Percentiles rank a stretch among this genome's conserved stretches.
Evolutionary conservation across 164 flowering plant genomes (phyloP).

Genomic region (Nymphaea thermarum): DNA sequence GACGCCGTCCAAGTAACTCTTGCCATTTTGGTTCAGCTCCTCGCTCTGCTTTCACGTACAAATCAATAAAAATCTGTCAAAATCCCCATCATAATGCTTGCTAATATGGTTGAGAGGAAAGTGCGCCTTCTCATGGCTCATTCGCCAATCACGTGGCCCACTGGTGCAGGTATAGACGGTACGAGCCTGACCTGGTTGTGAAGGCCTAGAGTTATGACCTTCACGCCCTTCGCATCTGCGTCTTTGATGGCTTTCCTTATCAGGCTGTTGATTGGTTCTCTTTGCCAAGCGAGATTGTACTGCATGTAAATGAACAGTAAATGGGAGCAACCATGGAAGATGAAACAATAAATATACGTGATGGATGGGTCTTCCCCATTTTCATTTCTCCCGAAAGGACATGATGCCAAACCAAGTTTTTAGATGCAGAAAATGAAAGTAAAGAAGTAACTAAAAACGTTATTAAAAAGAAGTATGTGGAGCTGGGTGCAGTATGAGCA

Average conservation of each 20-base stretch:
- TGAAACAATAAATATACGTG: too few relatives aligned
- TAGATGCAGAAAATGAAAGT: too few relatives aligned
- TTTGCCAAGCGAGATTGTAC: constrained; percentile 37
- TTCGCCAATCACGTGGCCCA: not conserved
- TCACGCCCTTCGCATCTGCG: constrained; percentile 48
- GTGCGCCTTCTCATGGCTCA: not conserved
- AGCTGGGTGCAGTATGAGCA: too few relatives aligned
- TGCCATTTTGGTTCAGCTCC: constrained; percentile 49
- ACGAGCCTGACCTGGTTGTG: constrained; percentile 43
- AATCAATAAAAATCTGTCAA: not conserved
- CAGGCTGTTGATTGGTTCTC: constrained; percentile 31
- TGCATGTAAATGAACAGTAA: constrained; percentile 5
- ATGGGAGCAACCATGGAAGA: not conserved
- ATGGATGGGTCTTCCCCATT: too few relatives aligned
- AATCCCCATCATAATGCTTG: too few relatives aligned
- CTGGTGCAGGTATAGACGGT: constrained; percentile 1
- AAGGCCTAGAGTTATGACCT: constrained; percentile 60
- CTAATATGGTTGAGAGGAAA: not conserved
- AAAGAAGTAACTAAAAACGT: too few relatives aligned
- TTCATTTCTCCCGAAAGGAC: too few relatives aligned
- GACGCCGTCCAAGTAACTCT: constrained; percentile 33
- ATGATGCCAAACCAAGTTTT: too few relatives aligned
- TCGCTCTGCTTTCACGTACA: constrained; percentile 28
- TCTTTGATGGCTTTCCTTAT: constrained; percentile 55
- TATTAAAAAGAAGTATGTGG: too few relatives aligned